Evolutionary conservation across 148 eudicot genomes (phyloP), one percentile per base, ranked within the genome.

Genomic region (Beta vulgaris): DNA sequence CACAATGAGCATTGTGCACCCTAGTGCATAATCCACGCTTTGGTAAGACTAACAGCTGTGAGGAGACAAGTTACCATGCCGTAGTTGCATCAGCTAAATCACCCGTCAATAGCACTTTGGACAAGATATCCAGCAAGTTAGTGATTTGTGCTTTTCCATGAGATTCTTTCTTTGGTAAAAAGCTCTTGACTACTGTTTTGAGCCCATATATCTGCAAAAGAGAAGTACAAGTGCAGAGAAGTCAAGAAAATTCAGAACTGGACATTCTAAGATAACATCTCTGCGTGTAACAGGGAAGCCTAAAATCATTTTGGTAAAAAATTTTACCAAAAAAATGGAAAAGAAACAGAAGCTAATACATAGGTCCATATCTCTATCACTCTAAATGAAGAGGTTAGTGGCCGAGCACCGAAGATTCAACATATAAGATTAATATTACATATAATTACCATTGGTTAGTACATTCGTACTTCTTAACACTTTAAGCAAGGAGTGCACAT

Each of bases 181-280:
- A 84, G 64, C 92, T 80, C 80, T 87, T 90, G 75, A 95, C 97
- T 74, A 92, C 92, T 69, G 90, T 78, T 81, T 95, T 95, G 68
- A 95, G 88, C 71, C 90, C 99, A 80, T 80, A 90, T 37, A 89
- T 87, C 97, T 92, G 87, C 72, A 80, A 35, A 68, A 71, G 70
- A 68, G 49, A 73, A 36, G 37, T 23, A 77, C 5, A 75, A 29
- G 73, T 39, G 25, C 39, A 51, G 48, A 23, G 21, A 7, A 59
- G 28, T 49, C 32, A 42, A 54, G 39, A 66, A 26, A 10, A 51
- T 73, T 7, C 19, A 49, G 54, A 40, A 18, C 18, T 46, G 25
- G 48, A 40, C 10, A 7, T 21, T 51, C 49, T 68, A n/a, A n/a
- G n/a, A n/a, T n/a, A n/a, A n/a, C n/a, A n/a, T n/a, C n/a, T n/a